phyloP scores from a whole-genome alignment of 2,329 filamentous ascomycete genomes.

The Penicillium paneum region DNA sequence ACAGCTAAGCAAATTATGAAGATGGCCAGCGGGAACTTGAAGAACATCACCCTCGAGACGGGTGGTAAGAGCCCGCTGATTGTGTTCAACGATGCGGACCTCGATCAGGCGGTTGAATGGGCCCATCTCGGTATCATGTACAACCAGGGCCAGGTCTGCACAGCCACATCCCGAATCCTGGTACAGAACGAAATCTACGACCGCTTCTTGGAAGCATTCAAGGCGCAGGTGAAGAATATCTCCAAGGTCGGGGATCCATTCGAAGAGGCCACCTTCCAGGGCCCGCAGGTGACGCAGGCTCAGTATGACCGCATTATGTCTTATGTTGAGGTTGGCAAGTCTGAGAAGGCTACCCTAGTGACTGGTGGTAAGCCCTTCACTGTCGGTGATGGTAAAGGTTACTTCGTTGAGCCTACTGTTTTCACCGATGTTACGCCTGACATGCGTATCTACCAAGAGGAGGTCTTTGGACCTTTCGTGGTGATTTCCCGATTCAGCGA shows the following conservation, averaged over 20 bases:
- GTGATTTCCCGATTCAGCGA: slow-evolving; percentile 36
- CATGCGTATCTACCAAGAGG: slow-evolving; percentile 41
- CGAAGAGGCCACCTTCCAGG: slow-evolving; percentile 29
- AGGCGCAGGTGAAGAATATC: slow-evolving; percentile 25
- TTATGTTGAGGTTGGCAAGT: slow-evolving; percentile 33
- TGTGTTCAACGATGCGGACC: slow-evolving; percentile 63
- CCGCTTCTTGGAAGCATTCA: slow-evolving; percentile 22
- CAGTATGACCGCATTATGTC: slow-evolving; percentile 28
- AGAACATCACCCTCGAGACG: slow-evolving; percentile 42
- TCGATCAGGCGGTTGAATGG: slow-evolving; percentile 69
- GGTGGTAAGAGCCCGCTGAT: slow-evolving; percentile 65
- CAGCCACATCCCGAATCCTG: slow-evolving; percentile 32
- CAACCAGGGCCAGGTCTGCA: slow-evolving; percentile 38
- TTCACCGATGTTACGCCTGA: slow-evolving; percentile 35
- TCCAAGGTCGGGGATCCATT: slow-evolving; percentile 38
- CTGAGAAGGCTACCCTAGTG: slow-evolving; percentile 33
- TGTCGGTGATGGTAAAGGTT: slow-evolving; percentile 31
- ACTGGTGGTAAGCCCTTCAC: slow-evolving; percentile 33
- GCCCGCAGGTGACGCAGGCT: slow-evolving; percentile 26
- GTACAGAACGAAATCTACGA: slow-evolving; percentile 27
- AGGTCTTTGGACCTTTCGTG: slow-evolving; percentile 43
- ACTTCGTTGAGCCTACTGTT: slow-evolving; percentile 27
- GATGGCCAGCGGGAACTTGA: slow-evolving; percentile 35
- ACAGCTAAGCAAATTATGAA: slow-evolving; percentile 38
- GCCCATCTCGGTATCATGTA: slow-evolving; percentile 55